Conservation (phyloP, 192 early-diverging fungal genomes). For the Entrophospora sp. region DNA sequence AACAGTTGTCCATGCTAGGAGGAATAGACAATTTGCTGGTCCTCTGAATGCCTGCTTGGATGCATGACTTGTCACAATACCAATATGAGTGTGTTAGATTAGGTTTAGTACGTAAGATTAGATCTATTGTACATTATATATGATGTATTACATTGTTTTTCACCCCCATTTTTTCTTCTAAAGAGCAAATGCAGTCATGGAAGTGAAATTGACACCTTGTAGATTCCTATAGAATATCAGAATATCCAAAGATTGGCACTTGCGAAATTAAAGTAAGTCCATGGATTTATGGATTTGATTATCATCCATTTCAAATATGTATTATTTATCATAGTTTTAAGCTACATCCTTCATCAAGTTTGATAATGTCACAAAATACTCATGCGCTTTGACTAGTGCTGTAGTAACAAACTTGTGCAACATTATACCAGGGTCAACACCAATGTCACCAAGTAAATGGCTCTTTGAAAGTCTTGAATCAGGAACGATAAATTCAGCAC, state of each 20-base stretch:
- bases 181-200: constrained; percentile 10
- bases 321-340: background rate
- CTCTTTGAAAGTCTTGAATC: too few species aligned
- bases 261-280: background rate
- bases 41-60: constrained; percentile 14
- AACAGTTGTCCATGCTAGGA: constrained; percentile 13
- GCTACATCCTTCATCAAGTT: background rate
- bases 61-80: constrained; percentile 17
- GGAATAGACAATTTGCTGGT: constrained; percentile 11
- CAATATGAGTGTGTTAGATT: constrained; percentile 7
- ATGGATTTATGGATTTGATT: background rate
- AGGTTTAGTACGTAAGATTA: constrained; percentile 1
- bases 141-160: too few species aligned
- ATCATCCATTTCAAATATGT: background rate
- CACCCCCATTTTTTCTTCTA: background rate
- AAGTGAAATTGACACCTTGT: background rate
- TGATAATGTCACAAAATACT: constrained; percentile 6
- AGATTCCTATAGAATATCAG: background rate
- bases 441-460: too few species aligned
- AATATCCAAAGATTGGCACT: background rate
- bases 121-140: too few species aligned
- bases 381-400: constrained; percentile 5
- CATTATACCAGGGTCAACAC: constrained; percentile 10
- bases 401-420: background rate
- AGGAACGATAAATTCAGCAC: too few species aligned